These are phyloP conservation scores for Aspergillus asperescens DNA, from an alignment of 495 filamentous ascomycete species.

Conservation along the genomic window DNA sequence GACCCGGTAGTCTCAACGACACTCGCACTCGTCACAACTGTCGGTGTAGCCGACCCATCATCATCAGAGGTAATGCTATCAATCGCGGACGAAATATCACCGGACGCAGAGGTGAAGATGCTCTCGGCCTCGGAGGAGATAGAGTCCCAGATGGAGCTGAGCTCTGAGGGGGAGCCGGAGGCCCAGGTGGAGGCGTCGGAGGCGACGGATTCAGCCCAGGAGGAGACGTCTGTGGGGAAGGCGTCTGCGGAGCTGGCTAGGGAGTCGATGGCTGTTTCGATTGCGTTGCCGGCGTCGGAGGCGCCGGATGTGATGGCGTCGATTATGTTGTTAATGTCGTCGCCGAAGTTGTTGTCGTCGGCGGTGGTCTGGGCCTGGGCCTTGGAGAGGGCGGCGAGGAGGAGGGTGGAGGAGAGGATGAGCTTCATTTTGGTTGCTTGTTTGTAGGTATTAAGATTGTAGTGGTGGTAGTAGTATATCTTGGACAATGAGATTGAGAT, in stretches of 20 bases:
- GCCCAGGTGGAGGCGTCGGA: constrained; percentile 17
- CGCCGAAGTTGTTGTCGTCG: background rate
- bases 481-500: too few relatives aligned
- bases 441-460: background rate
- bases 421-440: constrained; percentile 12
- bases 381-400: constrained; percentile 15
- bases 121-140: constrained; percentile 17
- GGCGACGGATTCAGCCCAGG: constrained; percentile 14
- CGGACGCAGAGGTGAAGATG: constrained; percentile 12
- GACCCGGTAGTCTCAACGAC: constrained; percentile 2
- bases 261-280: constrained; percentile 10
- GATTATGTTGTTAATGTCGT: background rate
- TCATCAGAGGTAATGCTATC: constrained; percentile 9
- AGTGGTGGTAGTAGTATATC: background rate
- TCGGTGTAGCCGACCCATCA: constrained; percentile 2
- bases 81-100: constrained; percentile 16
- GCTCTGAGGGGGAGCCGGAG: background rate
- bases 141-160: constrained; percentile 14
- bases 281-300: constrained; percentile 10
- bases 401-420: constrained; percentile 14
- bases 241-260: constrained; percentile 5
- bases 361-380: constrained; percentile 2
- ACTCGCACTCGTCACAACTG: constrained; percentile 1
- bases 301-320: constrained; percentile 4
- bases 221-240: constrained; percentile 12